A percentile compares a stretch with the other conserved stretches of the same genome.
Conservation (phyloP, 1,284 basidiomycete species). For the Gomphus sp. region DNA sequence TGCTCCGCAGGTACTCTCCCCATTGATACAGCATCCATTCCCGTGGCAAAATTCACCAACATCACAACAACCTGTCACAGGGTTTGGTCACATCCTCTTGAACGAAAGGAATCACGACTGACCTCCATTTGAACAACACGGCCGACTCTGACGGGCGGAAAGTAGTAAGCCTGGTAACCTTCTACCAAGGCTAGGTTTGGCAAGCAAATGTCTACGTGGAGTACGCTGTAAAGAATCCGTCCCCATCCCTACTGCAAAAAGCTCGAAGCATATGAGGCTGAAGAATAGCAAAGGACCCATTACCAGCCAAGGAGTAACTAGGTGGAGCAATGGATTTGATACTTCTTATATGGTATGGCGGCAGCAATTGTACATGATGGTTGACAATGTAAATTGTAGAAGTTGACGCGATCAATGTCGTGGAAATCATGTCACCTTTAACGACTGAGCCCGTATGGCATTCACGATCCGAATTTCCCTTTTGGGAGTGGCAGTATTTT, state of each 20-base stretch:
- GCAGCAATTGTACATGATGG: too few relatives aligned
- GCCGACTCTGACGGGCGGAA: not conserved
- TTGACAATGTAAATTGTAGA: too few relatives aligned
- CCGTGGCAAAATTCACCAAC: not conserved
- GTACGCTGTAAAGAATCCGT: not conserved
- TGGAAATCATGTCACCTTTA: too few relatives aligned
- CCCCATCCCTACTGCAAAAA: not conserved
- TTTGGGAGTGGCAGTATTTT: too few relatives aligned
- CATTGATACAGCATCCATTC: not conserved
- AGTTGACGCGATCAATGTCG: too few relatives aligned
- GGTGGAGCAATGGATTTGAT: not conserved
- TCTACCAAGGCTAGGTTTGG: not conserved
- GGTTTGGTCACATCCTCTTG: not conserved
- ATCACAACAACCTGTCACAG: not conserved
- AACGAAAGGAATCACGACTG: not conserved
- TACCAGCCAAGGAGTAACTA: not conserved
- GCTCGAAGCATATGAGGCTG: not conserved
- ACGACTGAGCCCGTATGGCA: too few relatives aligned
- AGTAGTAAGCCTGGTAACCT: not conserved
- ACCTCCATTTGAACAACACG: not conserved
- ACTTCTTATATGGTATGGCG: not conserved
- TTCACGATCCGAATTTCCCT: too few relatives aligned
- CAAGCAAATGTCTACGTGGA: not conserved
- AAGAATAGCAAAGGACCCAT: not conserved
- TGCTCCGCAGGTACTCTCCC: not conserved